phyloP scores from a whole-genome alignment of 805 yeast species.

The Kregervanrija fluxuum region DNA sequence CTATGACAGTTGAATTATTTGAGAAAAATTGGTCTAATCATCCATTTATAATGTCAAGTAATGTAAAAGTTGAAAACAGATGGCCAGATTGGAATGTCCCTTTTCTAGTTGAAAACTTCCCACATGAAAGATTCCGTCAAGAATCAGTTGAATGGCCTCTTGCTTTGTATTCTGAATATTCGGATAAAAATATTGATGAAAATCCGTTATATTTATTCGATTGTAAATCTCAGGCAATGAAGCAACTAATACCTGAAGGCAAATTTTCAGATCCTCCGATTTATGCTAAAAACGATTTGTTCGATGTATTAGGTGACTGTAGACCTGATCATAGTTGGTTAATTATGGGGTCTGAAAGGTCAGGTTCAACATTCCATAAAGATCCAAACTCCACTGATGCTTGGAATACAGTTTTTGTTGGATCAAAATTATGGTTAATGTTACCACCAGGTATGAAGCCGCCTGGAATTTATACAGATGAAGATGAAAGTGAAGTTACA shows the following conservation, averaged over 20 bases:
- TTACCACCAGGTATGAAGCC: slow-evolving; percentile 70
- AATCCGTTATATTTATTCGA: slow-evolving; percentile 83
- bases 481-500: slow-evolving; percentile 79
- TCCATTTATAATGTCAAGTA: slow-evolving; percentile 47
- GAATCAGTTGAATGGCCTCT: slow-evolving; percentile 82
- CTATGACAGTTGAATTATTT: slow-evolving; percentile 40
- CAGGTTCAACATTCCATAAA: slow-evolving; percentile 88
- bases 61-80: slow-evolving; percentile 9
- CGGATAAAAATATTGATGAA: slow-evolving; percentile 61
- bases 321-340: slow-evolving; percentile 94
- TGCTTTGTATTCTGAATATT: slow-evolving; percentile 52
- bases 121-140: slow-evolving; percentile 63
- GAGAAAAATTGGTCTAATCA: slow-evolving; percentile 32
- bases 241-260: slow-evolving; percentile 28
- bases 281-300: slow-evolving; percentile 45
- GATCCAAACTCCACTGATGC: slow-evolving; percentile 90
- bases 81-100: slow-evolving; percentile 66
- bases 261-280: slow-evolving; percentile 10
- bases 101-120: slow-evolving; percentile 43
- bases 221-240: slow-evolving; percentile 66
- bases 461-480: slow-evolving; percentile 78
- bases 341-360: slow-evolving; percentile 72
- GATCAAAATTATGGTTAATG: slow-evolving; percentile 84
- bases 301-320: slow-evolving; percentile 30
- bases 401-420: slow-evolving; percentile 76